Evolutionary conservation across 202 grass and related monocot genomes (phyloP).

Genomic region (Bolboschoenoplectus hybrid): DNA sequence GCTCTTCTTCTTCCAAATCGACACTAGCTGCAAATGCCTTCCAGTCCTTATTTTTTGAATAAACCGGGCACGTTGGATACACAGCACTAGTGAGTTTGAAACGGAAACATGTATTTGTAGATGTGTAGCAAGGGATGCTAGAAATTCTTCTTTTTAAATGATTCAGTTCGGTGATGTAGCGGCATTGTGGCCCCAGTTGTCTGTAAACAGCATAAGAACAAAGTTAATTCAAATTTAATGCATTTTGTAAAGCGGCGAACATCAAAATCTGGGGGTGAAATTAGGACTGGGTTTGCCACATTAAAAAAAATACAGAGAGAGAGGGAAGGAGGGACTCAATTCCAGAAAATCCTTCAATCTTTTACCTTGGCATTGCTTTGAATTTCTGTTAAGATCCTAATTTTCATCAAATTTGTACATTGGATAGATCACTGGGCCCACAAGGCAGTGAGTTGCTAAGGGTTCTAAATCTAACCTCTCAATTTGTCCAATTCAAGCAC

Average conservation of each 20-base stretch:
- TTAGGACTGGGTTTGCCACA: background rate
- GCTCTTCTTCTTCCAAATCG: constrained; percentile 57
- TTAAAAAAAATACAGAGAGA: background rate
- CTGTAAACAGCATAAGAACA: constrained; percentile 17
- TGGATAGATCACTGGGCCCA: background rate
- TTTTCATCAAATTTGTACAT: background rate
- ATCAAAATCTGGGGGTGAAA: background rate
- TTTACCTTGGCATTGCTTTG: no score
- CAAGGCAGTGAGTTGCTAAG: background rate
- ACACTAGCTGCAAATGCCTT: constrained; percentile 55
- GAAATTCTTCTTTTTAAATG: constrained; percentile 43
- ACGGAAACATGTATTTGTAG: constrained; percentile 32
- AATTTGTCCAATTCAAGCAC: background rate
- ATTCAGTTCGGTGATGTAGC: background rate
- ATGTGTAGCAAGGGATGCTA: constrained; percentile 31
- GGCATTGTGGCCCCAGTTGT: constrained; percentile 38
- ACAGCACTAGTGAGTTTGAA: constrained; percentile 27
- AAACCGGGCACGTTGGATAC: constrained; percentile 35
- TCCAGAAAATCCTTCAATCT: no score
- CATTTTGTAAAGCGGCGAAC: constrained; percentile 14
- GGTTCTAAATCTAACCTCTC: background rate
- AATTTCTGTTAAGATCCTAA: no score
- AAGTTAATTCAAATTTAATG: constrained; percentile 36
- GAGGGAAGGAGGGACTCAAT: no score
- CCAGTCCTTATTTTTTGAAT: constrained; percentile 44